phyloP scores from a whole-genome alignment of 345 rosid species.

The Psidium guajava region DNA sequence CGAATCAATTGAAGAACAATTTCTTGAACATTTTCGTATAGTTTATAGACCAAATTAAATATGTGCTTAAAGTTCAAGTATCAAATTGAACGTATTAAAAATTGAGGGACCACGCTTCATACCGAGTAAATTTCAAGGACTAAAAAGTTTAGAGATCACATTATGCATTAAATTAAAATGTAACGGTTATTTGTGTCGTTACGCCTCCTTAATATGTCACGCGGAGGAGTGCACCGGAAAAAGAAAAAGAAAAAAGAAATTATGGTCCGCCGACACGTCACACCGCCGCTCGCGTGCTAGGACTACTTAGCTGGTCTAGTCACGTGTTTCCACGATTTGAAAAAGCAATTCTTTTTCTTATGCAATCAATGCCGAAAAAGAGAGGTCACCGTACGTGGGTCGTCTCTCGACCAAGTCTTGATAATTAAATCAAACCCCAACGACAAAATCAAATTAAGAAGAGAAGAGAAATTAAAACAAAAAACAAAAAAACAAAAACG shows the following conservation, averaged over 20 bases:
- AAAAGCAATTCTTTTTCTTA: not conserved
- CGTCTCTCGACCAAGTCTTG: not conserved
- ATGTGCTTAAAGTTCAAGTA: accelerated
- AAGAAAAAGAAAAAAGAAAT: not conserved
- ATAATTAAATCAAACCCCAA: not conserved
- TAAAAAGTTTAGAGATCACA: accelerated
- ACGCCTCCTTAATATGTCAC: too few species aligned
- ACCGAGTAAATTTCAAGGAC: accelerated
- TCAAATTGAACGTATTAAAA: too few species aligned
- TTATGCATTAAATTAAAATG: too few species aligned
- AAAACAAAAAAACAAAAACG: not conserved
- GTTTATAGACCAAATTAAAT: too few species aligned
- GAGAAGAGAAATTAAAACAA: too few species aligned
- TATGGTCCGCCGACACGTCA: not conserved
- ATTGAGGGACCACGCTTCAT: too few species aligned
- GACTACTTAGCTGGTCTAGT: not conserved
- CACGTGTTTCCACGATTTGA: not conserved
- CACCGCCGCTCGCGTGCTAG: not conserved
- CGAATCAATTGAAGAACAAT: too few species aligned
- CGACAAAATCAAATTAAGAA: too few species aligned
- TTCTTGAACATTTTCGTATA: too few species aligned
- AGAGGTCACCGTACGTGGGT: not conserved
- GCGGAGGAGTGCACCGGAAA: too few species aligned
- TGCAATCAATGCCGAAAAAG: not conserved
- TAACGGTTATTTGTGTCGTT: too few species aligned